Conservation (phyloP, 2,329 filamentous ascomycete genomes). For the Talaromyces atroroseus region DNA sequence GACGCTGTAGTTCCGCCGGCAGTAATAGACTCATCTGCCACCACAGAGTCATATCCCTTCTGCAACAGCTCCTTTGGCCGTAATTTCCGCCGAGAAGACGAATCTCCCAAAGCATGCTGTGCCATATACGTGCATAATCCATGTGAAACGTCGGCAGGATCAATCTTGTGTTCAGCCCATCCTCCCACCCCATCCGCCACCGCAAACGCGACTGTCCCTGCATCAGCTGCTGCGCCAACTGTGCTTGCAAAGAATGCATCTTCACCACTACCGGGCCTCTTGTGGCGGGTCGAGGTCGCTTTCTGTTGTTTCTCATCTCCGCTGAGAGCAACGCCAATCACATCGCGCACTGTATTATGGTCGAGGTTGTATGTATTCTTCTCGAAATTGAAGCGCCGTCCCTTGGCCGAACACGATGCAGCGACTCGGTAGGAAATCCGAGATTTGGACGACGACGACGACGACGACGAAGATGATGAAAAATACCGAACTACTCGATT, state of each 20-base stretch:
- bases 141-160: slow-evolving; percentile 93
- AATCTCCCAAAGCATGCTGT: slow-evolving; percentile 56
- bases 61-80: slow-evolving; percentile 70
- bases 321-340: slow-evolving; percentile 31
- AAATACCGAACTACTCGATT: neutral
- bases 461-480: neutral
- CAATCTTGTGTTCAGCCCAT: slow-evolving; percentile 87
- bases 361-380: slow-evolving; percentile 69
- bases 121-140: slow-evolving; percentile 93
- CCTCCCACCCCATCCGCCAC: slow-evolving; percentile 93
- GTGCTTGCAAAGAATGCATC: slow-evolving; percentile 92
- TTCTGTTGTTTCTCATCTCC: slow-evolving; percentile 13
- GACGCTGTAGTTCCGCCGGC: slow-evolving; percentile 91
- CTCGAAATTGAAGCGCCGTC: slow-evolving; percentile 61
- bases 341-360: slow-evolving; percentile 38
- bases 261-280: slow-evolving; percentile 75
- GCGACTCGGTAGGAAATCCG: slow-evolving; percentile 63
- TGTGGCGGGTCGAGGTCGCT: slow-evolving; percentile 51
- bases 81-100: slow-evolving; percentile 29
- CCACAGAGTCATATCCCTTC: slow-evolving; percentile 75
- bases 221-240: slow-evolving; percentile 58
- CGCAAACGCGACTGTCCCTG: slow-evolving; percentile 64
- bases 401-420: slow-evolving; percentile 70
- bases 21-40: slow-evolving; percentile 63
- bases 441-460: slow-evolving; percentile 21